Evolutionary conservation across 257 asterid species (phyloP).

Genomic region (Paraleonurus japonicus): DNA sequence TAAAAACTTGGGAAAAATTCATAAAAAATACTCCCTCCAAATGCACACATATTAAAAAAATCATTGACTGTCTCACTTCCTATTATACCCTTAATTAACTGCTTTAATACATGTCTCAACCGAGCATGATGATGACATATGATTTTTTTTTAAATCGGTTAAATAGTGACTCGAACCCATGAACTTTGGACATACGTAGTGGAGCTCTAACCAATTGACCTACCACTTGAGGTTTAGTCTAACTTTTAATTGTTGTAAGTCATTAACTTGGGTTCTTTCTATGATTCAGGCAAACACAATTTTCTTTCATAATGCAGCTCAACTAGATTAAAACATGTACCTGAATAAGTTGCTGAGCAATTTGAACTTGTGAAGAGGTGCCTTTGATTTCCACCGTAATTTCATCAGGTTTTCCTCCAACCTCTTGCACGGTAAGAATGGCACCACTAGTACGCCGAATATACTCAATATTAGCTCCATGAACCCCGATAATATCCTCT

Average conservation of each 20-base stretch:
- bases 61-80: too few species aligned
- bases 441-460: slow-evolving; percentile 79
- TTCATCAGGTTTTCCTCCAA: slow-evolving; percentile 57
- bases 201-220: too few species aligned
- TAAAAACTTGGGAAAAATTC: neutral
- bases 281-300: neutral
- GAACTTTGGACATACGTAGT: too few species aligned
- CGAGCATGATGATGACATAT: neutral
- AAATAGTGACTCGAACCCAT: too few species aligned
- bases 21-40: too few species aligned
- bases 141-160: too few species aligned
- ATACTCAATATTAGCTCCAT: slow-evolving; percentile 64
- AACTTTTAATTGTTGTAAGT: neutral
- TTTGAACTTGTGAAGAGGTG: slow-evolving; percentile 66
- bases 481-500: slow-evolving; percentile 79
- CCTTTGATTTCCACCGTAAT: slow-evolving; percentile 83
- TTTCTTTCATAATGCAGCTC: neutral
- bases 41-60: too few species aligned
- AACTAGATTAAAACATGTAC: slow-evolving; percentile 30
- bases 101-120: neutral
- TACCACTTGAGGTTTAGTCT: too few species aligned
- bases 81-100: too few species aligned
- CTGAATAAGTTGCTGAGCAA: slow-evolving; percentile 77
- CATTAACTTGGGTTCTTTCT: neutral
- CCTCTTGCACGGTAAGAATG: slow-evolving; percentile 68